Conservation (phyloP, 345 rosid species). For the Eucalyptus victrix region DNA sequence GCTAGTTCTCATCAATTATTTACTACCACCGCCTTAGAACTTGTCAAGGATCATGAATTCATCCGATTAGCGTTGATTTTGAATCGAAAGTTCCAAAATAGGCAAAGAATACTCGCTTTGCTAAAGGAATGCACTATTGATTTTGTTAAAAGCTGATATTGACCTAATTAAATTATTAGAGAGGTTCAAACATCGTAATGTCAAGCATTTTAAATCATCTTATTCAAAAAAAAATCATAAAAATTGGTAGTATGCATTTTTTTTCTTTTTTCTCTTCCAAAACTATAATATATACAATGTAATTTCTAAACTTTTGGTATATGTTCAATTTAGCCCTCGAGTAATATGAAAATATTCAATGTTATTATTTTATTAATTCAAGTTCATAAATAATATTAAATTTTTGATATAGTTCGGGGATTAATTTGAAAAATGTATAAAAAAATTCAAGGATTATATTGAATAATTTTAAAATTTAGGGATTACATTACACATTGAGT, state of each 20-base stretch:
- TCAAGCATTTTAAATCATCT: not conserved
- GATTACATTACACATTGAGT: too few species aligned
- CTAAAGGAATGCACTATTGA: not conserved
- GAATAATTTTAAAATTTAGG: too few species aligned
- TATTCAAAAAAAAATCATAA: too few species aligned
- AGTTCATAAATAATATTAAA: not conserved
- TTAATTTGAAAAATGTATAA: too few species aligned
- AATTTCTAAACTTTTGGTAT: not conserved
- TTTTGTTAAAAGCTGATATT: not conserved
- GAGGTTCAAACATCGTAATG: not conserved
- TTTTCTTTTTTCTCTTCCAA: not conserved
- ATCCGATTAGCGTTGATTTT: not conserved
- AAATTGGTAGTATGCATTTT: not conserved
- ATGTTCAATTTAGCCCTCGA: too few species aligned
- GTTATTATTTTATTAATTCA: too few species aligned
- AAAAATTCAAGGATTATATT: too few species aligned
- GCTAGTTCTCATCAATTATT: not conserved
- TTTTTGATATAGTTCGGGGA: not conserved
- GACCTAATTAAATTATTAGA: not conserved
- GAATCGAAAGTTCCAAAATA: not conserved
- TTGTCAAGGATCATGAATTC: not conserved
- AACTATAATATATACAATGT: too few species aligned
- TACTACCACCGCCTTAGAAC: not conserved
- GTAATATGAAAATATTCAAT: not conserved
- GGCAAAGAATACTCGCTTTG: not conserved